Base-by-base conservation (phyloP, 805 yeast genomes). In the Teunomyces gatunensis region DNA sequence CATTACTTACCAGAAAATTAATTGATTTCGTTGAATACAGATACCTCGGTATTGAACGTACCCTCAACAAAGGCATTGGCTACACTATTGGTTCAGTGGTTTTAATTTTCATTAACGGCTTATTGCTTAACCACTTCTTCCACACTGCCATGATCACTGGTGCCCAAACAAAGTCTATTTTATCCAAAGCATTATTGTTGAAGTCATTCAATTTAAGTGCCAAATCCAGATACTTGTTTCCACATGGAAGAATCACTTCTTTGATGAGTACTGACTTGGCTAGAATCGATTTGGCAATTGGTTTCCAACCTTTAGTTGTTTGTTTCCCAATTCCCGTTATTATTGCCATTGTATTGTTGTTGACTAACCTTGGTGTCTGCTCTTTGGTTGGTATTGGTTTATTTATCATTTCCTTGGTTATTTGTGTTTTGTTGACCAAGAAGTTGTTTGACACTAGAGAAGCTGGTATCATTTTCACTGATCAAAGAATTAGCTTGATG, bases 71-170 rank as follows among this genome's bases (percentile, higher is more conserved):
- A 36, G 96, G 96, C 49, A 73, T 87, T 15, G 96, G 94, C 6
- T 86, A 80, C 55, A 85, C 91, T 6, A 67, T 89, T 42, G 96
- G 91, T 15, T 74, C 87, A 9, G 76, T 83, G 36, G 53, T 71
- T 1, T 69, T 90, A 63, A 78, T 85, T 54, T 52, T 60, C 46
- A 40, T 68, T 37, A 71, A 69, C 51, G 77, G 77, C 10, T 54
- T 72, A 39, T 60, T 69, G 33, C 51, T 71, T 34, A 73, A 73
- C 55, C 79, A 74, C 51, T 69, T 61, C 47, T 71, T 71, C 57
- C 73, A 73, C 51, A 63, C 65, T 45, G 64, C 75, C 20, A 71
- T 71, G 75, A 59, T 71, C 41, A 63, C 71, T 15, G 78, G 78
- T 21, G 76, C 76, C 2, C 68, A 67, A 43, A 52, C 63, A 27